Evolutionary conservation across 1,139 yeast species (phyloP), one percentile per base, ranked within the genome.

Genomic region (Kodamaea anthophila): DNA sequence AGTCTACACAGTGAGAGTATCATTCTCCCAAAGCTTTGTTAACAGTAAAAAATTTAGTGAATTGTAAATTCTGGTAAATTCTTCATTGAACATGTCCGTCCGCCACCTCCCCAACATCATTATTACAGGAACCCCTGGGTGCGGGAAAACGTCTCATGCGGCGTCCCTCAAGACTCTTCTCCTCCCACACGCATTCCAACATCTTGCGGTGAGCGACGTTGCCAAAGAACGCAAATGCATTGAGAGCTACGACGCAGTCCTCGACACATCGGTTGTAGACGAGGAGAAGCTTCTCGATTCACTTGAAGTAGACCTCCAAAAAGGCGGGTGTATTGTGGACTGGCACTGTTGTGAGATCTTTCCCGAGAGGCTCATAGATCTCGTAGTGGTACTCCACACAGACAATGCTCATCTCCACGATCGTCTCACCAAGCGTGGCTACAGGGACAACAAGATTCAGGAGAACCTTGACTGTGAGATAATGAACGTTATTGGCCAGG

Each of bases 291-390:
- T 91, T 13, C 58, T 87, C 33, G 97, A 93, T 53, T 74, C 75
- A 11, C 59, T 93, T 36, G 96, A 88, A 54, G 77, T 80, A 3
- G 74, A 81, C 30, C 63, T 88, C 36, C 81, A 79, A 35, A 63
- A 73, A 39, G 99, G 99, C n/a, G 96, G 94, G 1, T 65, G 72
- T 15, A 64, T 91, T 14, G 69, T 91, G 13, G 99, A 91, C 57
- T 93, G 98, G 98, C 99, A 91, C 53, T 91, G 91, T 30, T 87
- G 96, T 56, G 98, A 91, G 46, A 72, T 86, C 13, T 91, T 91
- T 50, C 98, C 98, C 1, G 96, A 87, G 51, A 65, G 94, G 42
- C 70, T 87, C 50, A 83, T 93, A 29, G 99, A 91, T 53, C 67
- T 91, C 37, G 97, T 91, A 6, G 83, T 87, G 23, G 98, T 93